These are phyloP conservation scores for Pascua guehoae DNA, from an alignment of 1,284 basidiomycete genomes.

Conservation along the genomic window DNA sequence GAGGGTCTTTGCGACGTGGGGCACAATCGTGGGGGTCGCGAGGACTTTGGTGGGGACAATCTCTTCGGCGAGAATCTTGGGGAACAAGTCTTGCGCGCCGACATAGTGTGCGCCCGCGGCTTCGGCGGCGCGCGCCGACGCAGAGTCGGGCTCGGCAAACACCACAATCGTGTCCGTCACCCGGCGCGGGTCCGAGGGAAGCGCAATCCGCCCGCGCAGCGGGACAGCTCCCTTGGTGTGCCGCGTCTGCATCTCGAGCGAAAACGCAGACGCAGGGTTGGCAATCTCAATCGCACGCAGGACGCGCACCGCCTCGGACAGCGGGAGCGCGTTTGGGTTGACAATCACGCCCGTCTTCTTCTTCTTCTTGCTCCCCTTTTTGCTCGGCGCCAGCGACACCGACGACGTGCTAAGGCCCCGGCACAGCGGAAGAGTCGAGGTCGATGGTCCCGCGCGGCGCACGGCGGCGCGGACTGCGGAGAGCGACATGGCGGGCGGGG, in stretches of 20 bases:
- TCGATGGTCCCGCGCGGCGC: constrained; percentile 9
- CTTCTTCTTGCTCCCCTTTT: constrained; percentile 2
- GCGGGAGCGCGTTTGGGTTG: constrained; percentile 34
- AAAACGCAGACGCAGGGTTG: constrained; percentile 68
- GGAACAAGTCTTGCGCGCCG: constrained; percentile 77
- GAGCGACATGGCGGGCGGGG: constrained; percentile 8
- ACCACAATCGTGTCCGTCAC: constrained; percentile 68
- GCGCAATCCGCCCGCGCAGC: constrained; percentile 70
- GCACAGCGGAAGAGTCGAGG: not conserved
- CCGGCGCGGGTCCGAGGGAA: constrained; percentile 70
- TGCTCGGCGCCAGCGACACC: not conserved
- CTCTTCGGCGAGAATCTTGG: constrained; percentile 52
- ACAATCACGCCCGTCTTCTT: constrained; percentile 8
- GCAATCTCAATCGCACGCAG: constrained; percentile 67
- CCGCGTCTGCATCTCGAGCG: constrained; percentile 73
- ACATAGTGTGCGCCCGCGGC: constrained; percentile 79
- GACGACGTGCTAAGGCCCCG: constrained; percentile 1
- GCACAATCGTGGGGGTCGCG: constrained; percentile 74
- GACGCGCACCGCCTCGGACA: constrained; percentile 39
- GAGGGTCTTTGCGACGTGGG: constrained; percentile 71
- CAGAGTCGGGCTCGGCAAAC: constrained; percentile 63
- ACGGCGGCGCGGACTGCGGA: constrained; percentile 5
- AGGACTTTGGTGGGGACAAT: constrained; percentile 53
- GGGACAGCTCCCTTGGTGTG: constrained; percentile 69
- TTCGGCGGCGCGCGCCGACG: constrained; percentile 60